phyloP scores from a whole-genome alignment of 2,329 filamentous ascomycete species.

The Penicillium sp. region DNA sequence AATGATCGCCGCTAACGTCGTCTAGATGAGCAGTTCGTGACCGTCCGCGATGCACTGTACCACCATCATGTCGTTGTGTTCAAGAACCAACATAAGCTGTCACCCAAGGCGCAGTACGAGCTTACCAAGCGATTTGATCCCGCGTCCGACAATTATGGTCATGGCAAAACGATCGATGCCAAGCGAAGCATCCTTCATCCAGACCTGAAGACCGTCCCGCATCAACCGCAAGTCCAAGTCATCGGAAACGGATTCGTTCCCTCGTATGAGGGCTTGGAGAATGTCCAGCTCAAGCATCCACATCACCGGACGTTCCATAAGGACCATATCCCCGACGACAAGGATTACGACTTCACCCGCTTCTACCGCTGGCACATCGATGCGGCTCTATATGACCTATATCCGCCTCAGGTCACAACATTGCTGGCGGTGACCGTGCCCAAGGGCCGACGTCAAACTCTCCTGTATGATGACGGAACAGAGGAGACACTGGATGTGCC shows the following conservation, averaged over 20 bases:
- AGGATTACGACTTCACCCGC: slow-evolving; percentile 57
- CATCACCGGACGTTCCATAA: slow-evolving; percentile 76
- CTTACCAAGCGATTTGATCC: slow-evolving; percentile 74
- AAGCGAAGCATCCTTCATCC: slow-evolving; percentile 68
- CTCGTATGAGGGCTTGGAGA: slow-evolving; percentile 66
- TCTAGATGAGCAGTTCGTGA: slow-evolving; percentile 61
- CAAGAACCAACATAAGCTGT: slow-evolving; percentile 62
- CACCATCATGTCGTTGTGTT: slow-evolving; percentile 67
- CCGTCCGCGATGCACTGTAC: slow-evolving; percentile 65
- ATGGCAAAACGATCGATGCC: slow-evolving; percentile 69
- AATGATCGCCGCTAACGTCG: slow-evolving; percentile 4
- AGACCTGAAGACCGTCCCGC: slow-evolving; percentile 74
- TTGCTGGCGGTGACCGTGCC: slow-evolving; percentile 73
- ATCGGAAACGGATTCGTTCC: slow-evolving; percentile 71
- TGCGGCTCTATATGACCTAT: slow-evolving; percentile 69
- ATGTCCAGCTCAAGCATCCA: slow-evolving; percentile 68
- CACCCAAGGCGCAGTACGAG: slow-evolving; percentile 69
- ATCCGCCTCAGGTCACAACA: slow-evolving; percentile 70
- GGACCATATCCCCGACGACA: slow-evolving; percentile 58
- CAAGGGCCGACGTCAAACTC: slow-evolving; percentile 60
- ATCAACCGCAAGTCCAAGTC: slow-evolving; percentile 76
- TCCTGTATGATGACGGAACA: slow-evolving; percentile 71
- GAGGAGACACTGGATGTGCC: slow-evolving; percentile 65
- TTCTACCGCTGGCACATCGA: slow-evolving; percentile 82
- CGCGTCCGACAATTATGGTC: slow-evolving; percentile 62